Conservation (phyloP, 106 monocot species). For the Narthecium ossifragum region DNA sequence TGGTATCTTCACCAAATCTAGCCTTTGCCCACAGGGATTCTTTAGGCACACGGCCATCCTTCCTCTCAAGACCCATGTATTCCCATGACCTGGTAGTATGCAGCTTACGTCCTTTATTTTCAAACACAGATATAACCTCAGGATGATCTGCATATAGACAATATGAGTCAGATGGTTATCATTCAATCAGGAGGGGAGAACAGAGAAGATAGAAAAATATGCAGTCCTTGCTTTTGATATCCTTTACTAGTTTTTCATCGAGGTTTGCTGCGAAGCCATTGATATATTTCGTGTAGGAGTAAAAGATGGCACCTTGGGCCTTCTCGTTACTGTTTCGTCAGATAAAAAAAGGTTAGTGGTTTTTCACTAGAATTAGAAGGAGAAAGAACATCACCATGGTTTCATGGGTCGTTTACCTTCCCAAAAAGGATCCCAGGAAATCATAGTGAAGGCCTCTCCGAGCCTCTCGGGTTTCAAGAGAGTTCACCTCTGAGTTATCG, state of each 20-base stretch:
- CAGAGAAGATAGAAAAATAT: not conserved
- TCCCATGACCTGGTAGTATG: conserved; percentile 64
- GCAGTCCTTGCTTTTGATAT: not conserved
- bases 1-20: conserved; percentile 22
- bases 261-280: conserved; percentile 73
- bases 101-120: conserved; percentile 26
- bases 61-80: conserved; percentile 20
- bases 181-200: too few relatives aligned
- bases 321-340: conserved; percentile 52
- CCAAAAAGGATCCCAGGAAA: too few relatives aligned
- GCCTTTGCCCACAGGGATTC: conserved; percentile 21
- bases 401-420: too few relatives aligned
- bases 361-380: too few relatives aligned
- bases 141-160: too few relatives aligned
- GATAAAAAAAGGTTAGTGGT: too few relatives aligned
- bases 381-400: too few relatives aligned
- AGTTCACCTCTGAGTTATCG: too few relatives aligned
- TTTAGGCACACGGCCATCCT: not conserved
- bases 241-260: conserved; percentile 43
- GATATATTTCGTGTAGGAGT: conserved; percentile 59
- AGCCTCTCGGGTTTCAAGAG: too few relatives aligned
- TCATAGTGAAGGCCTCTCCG: too few relatives aligned
- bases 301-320: conserved; percentile 54
- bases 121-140: conserved; percentile 41
- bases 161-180: too few relatives aligned